Evolutionary conservation across 2,329 filamentous ascomycete genomes (phyloP), one percentile per base, ranked within the genome.

Genomic region (Alternaria rosae): DNA sequence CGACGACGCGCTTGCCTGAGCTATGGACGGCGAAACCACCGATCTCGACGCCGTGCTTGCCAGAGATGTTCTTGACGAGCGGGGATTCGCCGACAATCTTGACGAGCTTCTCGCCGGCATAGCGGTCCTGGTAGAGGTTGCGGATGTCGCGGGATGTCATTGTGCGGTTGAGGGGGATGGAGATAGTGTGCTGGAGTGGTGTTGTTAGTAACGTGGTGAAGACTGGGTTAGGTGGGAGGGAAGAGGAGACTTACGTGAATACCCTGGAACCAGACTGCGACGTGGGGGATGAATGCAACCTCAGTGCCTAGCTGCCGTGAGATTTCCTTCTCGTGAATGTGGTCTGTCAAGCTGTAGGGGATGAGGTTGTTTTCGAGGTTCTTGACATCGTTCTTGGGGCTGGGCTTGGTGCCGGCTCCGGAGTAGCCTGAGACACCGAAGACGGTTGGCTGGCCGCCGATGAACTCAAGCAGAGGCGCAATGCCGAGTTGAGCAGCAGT

Each of bases 381-480:
- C 32, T 91, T 85, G 44, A 96, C 88, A 76, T 98, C 92, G 83
- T 98, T 99, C 87, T 97, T 98, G 20, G 93, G 91, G 67, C 89
- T 92, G 1, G 93, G 93, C 85, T 97, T 97, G 48, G 94, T 97
- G 70, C 95, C 95, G 10, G 95, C 95, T 41, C 95, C 95, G 0
- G 92, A 96, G 83, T 97, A 98, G 23, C 94, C 94, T 3, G 92
- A 95, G 7, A 97, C 91, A 79, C 94, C 94, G 74, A 98, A 97
- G 53, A 95, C 85, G 20, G 89, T 92, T 8, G 94, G 93, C 73
- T 91, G 86, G 21, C 91, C 93, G 30, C 89, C 91, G 11, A 98
- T 85, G 79, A 92, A 87, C 51, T 89, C 88, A 1, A 97, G 85
- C 9, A 97, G 83, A 42, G 94, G 94, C 12, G 93, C 87, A 70